Evolutionary conservation across 345 rosid species (phyloP).

Genomic region (Barbarea vulgaris): DNA sequence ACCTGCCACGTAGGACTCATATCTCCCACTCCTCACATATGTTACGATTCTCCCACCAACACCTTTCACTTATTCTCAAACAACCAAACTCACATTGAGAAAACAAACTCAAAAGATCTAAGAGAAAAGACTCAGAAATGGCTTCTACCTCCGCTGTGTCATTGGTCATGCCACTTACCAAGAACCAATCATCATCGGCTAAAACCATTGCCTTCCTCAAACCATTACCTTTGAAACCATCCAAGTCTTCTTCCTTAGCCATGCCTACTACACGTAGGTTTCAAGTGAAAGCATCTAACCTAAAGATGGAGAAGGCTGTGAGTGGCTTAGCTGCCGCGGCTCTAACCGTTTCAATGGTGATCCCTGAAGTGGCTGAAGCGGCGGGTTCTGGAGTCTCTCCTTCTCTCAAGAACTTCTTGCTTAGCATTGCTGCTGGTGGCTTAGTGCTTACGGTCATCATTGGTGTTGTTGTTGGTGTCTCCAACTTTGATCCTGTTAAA

Average conservation of each 20-base stretch:
- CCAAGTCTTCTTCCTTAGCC: slow-evolving; percentile 33
- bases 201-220: slow-evolving; percentile 44
- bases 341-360: slow-evolving; percentile 70
- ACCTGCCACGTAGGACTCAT: slow-evolving; percentile 60
- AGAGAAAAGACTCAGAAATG: slow-evolving; percentile 41
- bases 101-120: not conserved
- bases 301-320: slow-evolving; percentile 69
- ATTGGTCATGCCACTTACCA: slow-evolving; percentile 64
- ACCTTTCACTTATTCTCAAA: slow-evolving; percentile 22
- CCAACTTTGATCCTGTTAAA: slow-evolving; percentile 77
- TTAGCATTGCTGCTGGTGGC: slow-evolving; percentile 82
- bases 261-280: slow-evolving; percentile 36
- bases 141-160: slow-evolving; percentile 79
- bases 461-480: slow-evolving; percentile 75
- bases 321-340: slow-evolving; percentile 75
- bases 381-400: slow-evolving; percentile 67
- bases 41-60: not conserved
- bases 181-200: slow-evolving; percentile 43
- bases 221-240: slow-evolving; percentile 60
- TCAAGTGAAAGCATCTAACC: slow-evolving; percentile 53
- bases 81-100: slow-evolving; percentile 20
- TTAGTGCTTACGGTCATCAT: slow-evolving; percentile 55
- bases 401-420: slow-evolving; percentile 93
- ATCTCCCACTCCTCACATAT: slow-evolving; percentile 22
- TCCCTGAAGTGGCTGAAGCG: slow-evolving; percentile 80